A percentile compares a stretch with the other conserved stretches of the same genome.
Evolutionary conservation across 768 basidiomycete species (phyloP).

Genomic region (Hydnum rufescens): DNA sequence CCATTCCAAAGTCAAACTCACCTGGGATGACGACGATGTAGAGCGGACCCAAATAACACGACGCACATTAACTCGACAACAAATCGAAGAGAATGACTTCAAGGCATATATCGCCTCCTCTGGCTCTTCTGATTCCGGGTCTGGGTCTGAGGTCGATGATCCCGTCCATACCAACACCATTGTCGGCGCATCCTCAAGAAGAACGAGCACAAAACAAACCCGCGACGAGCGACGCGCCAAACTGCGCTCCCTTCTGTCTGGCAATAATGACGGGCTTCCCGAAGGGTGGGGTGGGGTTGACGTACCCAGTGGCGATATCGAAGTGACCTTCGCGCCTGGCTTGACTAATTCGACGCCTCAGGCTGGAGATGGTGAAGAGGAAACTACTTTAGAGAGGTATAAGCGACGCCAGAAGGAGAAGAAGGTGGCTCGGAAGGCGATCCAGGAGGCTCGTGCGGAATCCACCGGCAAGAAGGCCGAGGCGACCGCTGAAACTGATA

Average conservation of each 20-base stretch:
- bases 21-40: constrained; percentile 96
- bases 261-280: constrained; percentile 35
- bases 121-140: constrained; percentile 34
- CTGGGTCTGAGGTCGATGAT: constrained; percentile 26
- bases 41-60: constrained; percentile 67
- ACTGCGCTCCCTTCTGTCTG: constrained; percentile 53
- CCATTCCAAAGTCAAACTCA: constrained; percentile 93
- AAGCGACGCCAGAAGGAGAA: constrained; percentile 81
- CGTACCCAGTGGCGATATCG: constrained; percentile 32
- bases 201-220: neutral
- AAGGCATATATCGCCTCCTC: constrained; percentile 55
- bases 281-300: constrained; percentile 52
- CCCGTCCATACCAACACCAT: constrained; percentile 12
- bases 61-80: constrained; percentile 54
- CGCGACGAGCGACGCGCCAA: constrained; percentile 32
- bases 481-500: constrained; percentile 15
- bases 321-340: constrained; percentile 87
- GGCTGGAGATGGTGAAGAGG: constrained; percentile 27
- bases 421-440: constrained; percentile 21
- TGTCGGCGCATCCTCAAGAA: constrained; percentile 11
- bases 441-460: constrained; percentile 25
- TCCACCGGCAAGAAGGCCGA: constrained; percentile 21
- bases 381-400: constrained; percentile 81
- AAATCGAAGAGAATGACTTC: constrained; percentile 87
- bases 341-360: constrained; percentile 29